phyloP scores from a whole-genome alignment of 768 basidiomycete species.

The Pisolithus tinctorius region DNA sequence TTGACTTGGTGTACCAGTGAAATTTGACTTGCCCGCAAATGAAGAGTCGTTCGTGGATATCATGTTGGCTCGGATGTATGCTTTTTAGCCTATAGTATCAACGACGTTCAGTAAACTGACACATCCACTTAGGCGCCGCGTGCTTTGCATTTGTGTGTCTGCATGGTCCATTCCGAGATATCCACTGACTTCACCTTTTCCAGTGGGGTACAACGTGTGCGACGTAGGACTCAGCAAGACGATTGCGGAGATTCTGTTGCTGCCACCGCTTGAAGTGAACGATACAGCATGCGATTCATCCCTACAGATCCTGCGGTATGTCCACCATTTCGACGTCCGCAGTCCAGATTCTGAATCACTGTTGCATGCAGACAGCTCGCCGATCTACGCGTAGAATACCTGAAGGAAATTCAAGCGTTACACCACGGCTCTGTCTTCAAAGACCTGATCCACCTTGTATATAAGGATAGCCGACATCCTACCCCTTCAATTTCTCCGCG shows the following conservation, averaged over 20 bases:
- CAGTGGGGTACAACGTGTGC: not conserved
- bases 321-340: not conserved
- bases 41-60: not conserved
- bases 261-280: not conserved
- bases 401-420: not conserved
- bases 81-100: no score
- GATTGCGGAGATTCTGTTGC: not conserved
- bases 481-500: not conserved
- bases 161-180: not conserved
- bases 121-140: not conserved
- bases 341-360: not conserved
- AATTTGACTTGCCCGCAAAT: not conserved
- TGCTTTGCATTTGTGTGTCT: not conserved
- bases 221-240: not conserved
- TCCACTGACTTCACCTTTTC: not conserved
- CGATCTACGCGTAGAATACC: not conserved
- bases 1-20: not conserved
- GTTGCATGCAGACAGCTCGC: not conserved
- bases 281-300: not conserved
- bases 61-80: not conserved
- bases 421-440: not conserved
- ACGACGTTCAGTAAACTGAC: not conserved
- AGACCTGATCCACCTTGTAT: constrained; percentile 14
- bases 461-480: not conserved
- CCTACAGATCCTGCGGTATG: not conserved